These are phyloP conservation scores for Erodium texanum DNA, from an alignment of 441 rosid genomes.

Conservation along the genomic window DNA sequence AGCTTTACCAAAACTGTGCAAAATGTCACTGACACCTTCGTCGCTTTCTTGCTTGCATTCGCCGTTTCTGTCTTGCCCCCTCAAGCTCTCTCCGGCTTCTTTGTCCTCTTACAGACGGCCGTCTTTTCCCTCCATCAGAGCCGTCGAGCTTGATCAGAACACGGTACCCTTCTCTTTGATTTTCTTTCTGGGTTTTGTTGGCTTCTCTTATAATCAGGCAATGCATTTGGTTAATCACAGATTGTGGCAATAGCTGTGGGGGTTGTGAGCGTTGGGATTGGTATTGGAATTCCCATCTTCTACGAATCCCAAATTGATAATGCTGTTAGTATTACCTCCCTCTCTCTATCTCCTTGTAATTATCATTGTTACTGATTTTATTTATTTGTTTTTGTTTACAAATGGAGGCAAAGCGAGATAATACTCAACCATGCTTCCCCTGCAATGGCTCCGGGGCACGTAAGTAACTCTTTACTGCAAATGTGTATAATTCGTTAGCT, in stretches of 20 bases:
- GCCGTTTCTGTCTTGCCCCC: conserved; percentile 46
- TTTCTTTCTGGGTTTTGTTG: not conserved
- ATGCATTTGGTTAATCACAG: conserved; percentile 23
- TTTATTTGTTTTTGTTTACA: not conserved
- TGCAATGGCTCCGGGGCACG: conserved; percentile 95
- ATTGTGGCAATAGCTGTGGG: conserved; percentile 85
- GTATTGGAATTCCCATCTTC: conserved; percentile 79
- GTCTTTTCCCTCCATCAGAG: conserved; percentile 61
- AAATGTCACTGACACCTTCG: conserved; percentile 42
- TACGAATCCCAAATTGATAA: conserved; percentile 80
- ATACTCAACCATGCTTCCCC: conserved; percentile 92
- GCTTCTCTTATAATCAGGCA: not conserved
- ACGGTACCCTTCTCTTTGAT: conserved; percentile 33
- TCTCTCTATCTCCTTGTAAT: not conserved
- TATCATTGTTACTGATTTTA: too few species aligned
- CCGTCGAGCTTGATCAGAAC: conserved; percentile 70
- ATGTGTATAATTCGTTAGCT: not conserved
- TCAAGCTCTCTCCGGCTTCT: conserved; percentile 25
- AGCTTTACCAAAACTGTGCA: not conserved
- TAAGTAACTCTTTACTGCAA: conserved; percentile 29
- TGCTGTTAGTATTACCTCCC: conserved; percentile 42
- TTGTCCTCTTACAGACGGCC: conserved; percentile 27
- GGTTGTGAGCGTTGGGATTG: conserved; percentile 64
- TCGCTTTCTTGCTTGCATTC: conserved; percentile 33
- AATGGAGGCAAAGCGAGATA: conserved; percentile 65